Percentiles rank a stretch among this genome's conserved stretches.
Conservation (phyloP, 2,329 filamentous ascomycete genomes). For the Exophiala sp. region DNA sequence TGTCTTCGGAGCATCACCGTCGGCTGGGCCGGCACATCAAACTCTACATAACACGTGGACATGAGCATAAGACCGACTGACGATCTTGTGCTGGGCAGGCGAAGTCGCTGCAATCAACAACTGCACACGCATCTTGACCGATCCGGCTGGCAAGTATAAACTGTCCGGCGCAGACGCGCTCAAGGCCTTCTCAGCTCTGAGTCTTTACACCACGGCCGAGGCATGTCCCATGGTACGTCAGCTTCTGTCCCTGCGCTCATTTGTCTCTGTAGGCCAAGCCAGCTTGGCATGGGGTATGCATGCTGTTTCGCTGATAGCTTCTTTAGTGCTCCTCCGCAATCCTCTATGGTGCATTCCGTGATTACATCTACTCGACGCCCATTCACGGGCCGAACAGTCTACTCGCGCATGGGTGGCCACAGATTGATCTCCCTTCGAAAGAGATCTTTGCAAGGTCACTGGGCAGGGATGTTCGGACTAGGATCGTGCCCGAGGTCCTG, state of each 20-base stretch:
- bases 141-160: conserved; percentile 39
- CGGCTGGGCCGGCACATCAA: too few species aligned
- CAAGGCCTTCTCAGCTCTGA: conserved; percentile 46
- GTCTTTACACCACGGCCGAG: conserved; percentile 57
- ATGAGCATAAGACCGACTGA: background rate
- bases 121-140: conserved; percentile 50
- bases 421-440: conserved; percentile 47
- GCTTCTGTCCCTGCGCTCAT: too few species aligned
- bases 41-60: background rate
- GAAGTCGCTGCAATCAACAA: conserved; percentile 56
- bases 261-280: background rate
- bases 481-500: conserved; percentile 46
- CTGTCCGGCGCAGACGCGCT: conserved; percentile 41
- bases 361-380: conserved; percentile 55
- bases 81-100: conserved; percentile 31
- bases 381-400: conserved; percentile 39
- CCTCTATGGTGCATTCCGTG: conserved; percentile 54
- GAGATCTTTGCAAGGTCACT: conserved; percentile 45
- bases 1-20: too few species aligned
- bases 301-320: background rate
- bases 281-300: background rate
- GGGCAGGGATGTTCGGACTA: conserved; percentile 29
- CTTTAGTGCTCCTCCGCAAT: conserved; percentile 53
- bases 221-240: conserved; percentile 53
- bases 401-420: conserved; percentile 48